Evolutionary conservation across 2,329 filamentous ascomycete species (phyloP).

Genomic region (Aspergillus sp.): DNA sequence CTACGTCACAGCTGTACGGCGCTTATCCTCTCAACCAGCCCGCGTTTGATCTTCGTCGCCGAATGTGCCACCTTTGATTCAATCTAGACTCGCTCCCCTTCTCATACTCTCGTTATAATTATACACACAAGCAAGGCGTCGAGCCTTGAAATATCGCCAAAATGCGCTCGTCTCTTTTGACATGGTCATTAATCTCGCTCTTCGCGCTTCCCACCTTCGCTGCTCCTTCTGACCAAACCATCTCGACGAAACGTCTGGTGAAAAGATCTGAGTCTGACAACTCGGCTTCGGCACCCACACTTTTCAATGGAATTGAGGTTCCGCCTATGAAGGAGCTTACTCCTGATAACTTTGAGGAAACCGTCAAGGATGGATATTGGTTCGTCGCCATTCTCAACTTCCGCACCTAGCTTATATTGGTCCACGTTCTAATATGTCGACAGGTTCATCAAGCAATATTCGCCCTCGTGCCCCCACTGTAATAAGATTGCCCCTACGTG

Average conservation of each 20-base stretch:
- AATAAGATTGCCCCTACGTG: slow-evolving; percentile 75
- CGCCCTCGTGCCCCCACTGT: slow-evolving; percentile 67
- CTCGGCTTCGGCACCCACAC: slow-evolving; percentile 34
- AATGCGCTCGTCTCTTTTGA: slow-evolving; percentile 40
- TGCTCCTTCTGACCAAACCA: slow-evolving; percentile 22
- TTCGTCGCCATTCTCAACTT: slow-evolving; percentile 26
- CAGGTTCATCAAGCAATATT: slow-evolving; percentile 56
- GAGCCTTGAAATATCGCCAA: slow-evolving; percentile 23
- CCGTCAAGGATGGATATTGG: slow-evolving; percentile 54
- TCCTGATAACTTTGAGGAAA: slow-evolving; percentile 49
- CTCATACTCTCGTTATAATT: slow-evolving; percentile 14
- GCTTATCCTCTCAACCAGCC: slow-evolving; percentile 11
- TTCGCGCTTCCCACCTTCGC: slow-evolving; percentile 35
- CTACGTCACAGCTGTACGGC: slow-evolving; percentile 5
- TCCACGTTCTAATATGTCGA: slow-evolving; percentile 15
- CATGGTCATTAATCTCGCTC: slow-evolving; percentile 39
- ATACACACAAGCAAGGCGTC: slow-evolving; percentile 11
- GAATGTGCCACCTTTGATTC: slow-evolving; percentile 34
- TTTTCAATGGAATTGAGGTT: slow-evolving; percentile 54
- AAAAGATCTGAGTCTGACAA: slow-evolving; percentile 27
- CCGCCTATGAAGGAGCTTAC: slow-evolving; percentile 51
- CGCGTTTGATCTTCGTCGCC: slow-evolving; percentile 13
- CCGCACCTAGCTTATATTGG: not conserved
- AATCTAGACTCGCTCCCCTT: slow-evolving; percentile 13
- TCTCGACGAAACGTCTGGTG: slow-evolving; percentile 22